Evolutionary conservation across 2,329 filamentous ascomycete genomes (phyloP).

Genomic region (Ophiocordyceps polyrhachis-furcata): DNA sequence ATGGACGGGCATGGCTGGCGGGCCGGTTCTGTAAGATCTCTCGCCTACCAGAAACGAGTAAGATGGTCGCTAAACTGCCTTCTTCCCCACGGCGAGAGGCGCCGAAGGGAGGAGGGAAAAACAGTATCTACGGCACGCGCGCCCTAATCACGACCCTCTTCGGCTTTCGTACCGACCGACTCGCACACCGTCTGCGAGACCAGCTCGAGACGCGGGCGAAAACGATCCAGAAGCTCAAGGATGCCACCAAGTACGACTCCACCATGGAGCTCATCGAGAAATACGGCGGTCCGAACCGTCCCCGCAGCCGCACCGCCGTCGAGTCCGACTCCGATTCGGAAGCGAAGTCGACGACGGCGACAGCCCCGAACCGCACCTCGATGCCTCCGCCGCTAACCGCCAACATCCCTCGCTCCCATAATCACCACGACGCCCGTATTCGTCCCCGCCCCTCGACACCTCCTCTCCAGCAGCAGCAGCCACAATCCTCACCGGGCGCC

Average conservation of each 20-base stretch:
- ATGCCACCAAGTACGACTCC: slow-evolving; percentile 88
- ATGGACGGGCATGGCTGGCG: slow-evolving; percentile 59
- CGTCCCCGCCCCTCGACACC: not conserved
- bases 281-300: slow-evolving; percentile 54
- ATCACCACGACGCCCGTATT: slow-evolving; percentile 3
- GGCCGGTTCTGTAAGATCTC: slow-evolving; percentile 50
- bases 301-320: slow-evolving; percentile 7
- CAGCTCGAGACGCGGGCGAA: slow-evolving; percentile 62
- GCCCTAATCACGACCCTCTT: slow-evolving; percentile 51
- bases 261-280: slow-evolving; percentile 87
- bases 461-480: not conserved
- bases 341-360: slow-evolving; percentile 4
- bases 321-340: slow-evolving; percentile 1
- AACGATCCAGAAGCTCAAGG: slow-evolving; percentile 88
- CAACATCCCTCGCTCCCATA: slow-evolving; percentile 32
- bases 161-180: slow-evolving; percentile 58
- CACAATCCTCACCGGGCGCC: slow-evolving; percentile 19
- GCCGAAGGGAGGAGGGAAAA: not conserved
- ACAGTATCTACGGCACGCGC: slow-evolving; percentile 64
- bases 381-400: slow-evolving; percentile 42
- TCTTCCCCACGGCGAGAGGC: not conserved
- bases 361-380: slow-evolving; percentile 20
- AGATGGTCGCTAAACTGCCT: slow-evolving; percentile 1
- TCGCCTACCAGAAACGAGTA: not conserved
- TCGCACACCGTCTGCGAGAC: slow-evolving; percentile 50